Percentiles rank a stretch among this genome's conserved stretches.
Evolutionary conservation across 441 rosid genomes (phyloP).

Genomic region (Euphorbia schlechtendalii): DNA sequence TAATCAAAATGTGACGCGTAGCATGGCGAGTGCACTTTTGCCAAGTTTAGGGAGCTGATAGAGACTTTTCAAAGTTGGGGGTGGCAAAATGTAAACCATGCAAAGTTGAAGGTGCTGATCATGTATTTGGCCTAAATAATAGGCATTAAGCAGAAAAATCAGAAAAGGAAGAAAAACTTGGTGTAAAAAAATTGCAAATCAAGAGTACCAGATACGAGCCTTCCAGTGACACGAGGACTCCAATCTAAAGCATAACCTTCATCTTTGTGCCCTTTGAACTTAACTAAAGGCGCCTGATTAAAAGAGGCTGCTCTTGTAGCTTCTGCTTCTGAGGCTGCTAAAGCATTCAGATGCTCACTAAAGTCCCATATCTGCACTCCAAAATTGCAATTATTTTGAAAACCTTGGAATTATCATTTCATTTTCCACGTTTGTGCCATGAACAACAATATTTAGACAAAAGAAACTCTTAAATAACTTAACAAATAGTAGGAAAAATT

Average conservation of each 20-base stretch:
- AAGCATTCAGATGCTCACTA: slow-evolving; percentile 69
- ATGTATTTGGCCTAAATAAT: too few species aligned
- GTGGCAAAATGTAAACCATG: too few species aligned
- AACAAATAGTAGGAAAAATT: not conserved
- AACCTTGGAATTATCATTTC: not conserved
- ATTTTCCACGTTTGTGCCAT: not conserved
- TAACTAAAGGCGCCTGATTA: slow-evolving; percentile 67
- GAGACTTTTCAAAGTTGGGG: too few species aligned
- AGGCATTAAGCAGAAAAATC: too few species aligned
- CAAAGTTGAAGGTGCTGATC: too few species aligned
- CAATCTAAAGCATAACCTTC: slow-evolving; percentile 95
- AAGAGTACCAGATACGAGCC: slow-evolving; percentile 70
- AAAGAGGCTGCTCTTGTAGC: slow-evolving; percentile 43
- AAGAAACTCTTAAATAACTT: not conserved
- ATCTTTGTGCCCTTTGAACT: slow-evolving; percentile 81
- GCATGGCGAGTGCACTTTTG: too few species aligned
- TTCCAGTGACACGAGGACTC: slow-evolving; percentile 79
- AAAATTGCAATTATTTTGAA: not conserved
- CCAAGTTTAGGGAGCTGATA: too few species aligned
- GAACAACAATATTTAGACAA: not conserved
- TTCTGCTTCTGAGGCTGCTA: slow-evolving; percentile 62
- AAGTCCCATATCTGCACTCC: slow-evolving; percentile 77
- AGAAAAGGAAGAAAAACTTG: too few species aligned
- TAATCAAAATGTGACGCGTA: too few species aligned
- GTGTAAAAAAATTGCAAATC: not conserved